Evolutionary conservation across 257 asterid species (phyloP), one percentile per base, ranked within the genome.

Genomic region (Schizonepeta tenuifolia): DNA sequence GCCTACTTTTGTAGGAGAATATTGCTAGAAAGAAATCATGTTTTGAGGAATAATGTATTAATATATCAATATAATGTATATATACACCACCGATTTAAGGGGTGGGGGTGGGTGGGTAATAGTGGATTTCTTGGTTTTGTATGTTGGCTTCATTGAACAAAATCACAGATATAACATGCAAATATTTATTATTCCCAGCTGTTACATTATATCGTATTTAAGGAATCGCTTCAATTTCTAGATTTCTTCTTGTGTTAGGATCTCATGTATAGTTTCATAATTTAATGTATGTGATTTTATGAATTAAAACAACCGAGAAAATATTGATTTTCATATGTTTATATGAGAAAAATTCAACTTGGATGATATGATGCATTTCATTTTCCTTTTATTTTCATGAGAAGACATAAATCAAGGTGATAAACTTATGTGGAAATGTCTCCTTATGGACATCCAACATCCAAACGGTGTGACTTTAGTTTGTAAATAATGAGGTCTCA

Each of bases 161-260:
- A 77, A 58, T 81, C 82, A 81, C 82, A 77, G 75, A 7, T 71
- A 57, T 69, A 11, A 38, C 70, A 81, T 81, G 85, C 62, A 73
- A 77, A 73, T 74, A 81, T 81, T 81, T 64, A 77, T 77, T 70
- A 38, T 59, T 49, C 65, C 62, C 79, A 68, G 53, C 78, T 69
- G 79, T 81, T 65, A 18, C 64, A 58, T 75, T 65, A 66, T 61
- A 7, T 24, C 6, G 14, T 56, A 7, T 31, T 26, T 43, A 40
- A 60, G 33, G 13, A 50, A 59, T 69, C 44, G 47, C 54, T 61
- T 21, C 50, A 40, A 55, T 22, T 14, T 65, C 70, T 12, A 65
- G 41, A 65, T 44, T 7, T 44, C 24, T 44, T 6, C 18, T 43
- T 13, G 43, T 31, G 22, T 43, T 65, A 9, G 24, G n/a, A 65